Evolutionary conservation across 2,329 filamentous ascomycete genomes (phyloP), one percentile per base, ranked within the genome.

Genomic region (Penicillium sp.): DNA sequence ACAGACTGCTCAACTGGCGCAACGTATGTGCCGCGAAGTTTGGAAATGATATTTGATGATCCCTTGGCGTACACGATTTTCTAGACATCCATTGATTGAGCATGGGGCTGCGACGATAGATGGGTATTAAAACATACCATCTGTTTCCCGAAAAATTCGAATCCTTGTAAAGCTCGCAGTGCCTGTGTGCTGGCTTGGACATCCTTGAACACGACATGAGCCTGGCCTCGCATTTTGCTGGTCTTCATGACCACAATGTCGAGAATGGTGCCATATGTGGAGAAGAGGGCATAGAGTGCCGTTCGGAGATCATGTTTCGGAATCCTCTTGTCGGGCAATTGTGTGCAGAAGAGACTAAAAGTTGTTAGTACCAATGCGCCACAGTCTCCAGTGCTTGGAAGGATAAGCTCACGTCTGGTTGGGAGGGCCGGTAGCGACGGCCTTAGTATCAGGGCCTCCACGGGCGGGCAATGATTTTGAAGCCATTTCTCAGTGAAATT

Each of bases 231-330:
- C 92, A 97, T 97, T 77, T 91, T 91, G 73, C 82, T 82, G 1
- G 90, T 96, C 78, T 91, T 95, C 65, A 97, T 80, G 30, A 90
- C 90, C 46, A 97, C 89, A 19, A 99, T 85, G 71, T 99, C 94
- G 56, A 99, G 84, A 16, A 99, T 89, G 0, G 91, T 86, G 38
- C 94, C 94, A 71, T 96, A 96, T 14, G 91, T 96, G 11, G 91
- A 91, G 74, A 97, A 97, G 12, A 97, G 83, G 74, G 91, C 89
- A 77, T 99, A 99, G 30, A 99, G 82, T 5, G 88, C 88, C 43
- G 90, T 88, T 67, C 91, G 87, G 40, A 99, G 78, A 72, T 97
- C 92, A 58, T 84, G 81, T 74, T 97, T 99, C 69, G 89, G 89
- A 60, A 97, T 49, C 12, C 44, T 85, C 78, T 96, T 97, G 59